Evolutionary conservation across 176 grass and related monocot species (phyloP).

Genomic region (Saccharum officinarum): DNA sequence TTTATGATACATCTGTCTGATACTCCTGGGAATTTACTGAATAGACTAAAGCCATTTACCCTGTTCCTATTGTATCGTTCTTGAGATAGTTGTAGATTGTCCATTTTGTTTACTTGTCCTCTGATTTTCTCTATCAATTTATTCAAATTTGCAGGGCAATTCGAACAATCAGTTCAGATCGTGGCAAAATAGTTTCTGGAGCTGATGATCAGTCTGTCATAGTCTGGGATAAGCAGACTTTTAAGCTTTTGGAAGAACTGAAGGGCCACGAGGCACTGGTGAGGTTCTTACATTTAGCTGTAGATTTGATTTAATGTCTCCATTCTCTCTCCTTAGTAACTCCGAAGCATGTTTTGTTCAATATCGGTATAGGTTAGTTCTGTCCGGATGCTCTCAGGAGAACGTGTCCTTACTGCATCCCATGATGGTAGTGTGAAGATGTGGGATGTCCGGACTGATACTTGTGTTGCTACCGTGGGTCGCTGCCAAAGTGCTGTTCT

Average conservation of each 20-base stretch:
- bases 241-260: constrained; percentile 91
- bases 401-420: constrained; percentile 88
- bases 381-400: constrained; percentile 98
- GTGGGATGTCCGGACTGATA: constrained; percentile 99
- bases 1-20: neutral
- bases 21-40: neutral
- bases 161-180: constrained; percentile 92
- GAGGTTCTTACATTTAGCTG: constrained; percentile 36
- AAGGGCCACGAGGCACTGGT: constrained; percentile 91
- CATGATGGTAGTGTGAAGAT: constrained; percentile 98
- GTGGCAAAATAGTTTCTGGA: constrained; percentile 97
- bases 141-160: constrained; percentile 67
- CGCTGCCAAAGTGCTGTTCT: constrained; percentile 86
- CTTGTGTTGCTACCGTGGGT: constrained; percentile 96
- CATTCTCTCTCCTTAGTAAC: constrained; percentile 26
- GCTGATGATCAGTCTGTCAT: constrained; percentile 96
- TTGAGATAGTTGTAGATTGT: neutral
- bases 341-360: constrained; percentile 28
- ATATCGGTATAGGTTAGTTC: constrained; percentile 71
- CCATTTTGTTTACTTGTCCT: constrained; percentile 24
- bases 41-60: neutral
- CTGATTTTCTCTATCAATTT: constrained; percentile 14
- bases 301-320: neutral
- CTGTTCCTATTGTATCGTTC: neutral
- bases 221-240: constrained; percentile 98